A percentile compares a stretch with the other conserved stretches of the same genome.
Evolutionary conservation across 2,329 filamentous ascomycete species (phyloP).

Genomic region (Penicillium thymicola): DNA sequence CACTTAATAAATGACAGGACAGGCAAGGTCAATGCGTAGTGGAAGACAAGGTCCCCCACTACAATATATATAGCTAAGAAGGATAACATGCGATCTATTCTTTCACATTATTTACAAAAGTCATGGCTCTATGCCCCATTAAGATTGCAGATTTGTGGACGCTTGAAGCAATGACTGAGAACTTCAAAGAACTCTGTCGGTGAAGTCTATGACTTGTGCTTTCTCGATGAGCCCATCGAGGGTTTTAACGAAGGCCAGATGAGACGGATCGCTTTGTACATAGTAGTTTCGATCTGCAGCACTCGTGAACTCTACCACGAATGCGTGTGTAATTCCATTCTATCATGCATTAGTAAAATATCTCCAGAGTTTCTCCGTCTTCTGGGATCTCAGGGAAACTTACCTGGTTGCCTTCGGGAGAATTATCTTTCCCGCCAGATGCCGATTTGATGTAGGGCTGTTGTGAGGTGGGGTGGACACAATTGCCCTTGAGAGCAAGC

Average conservation of each 20-base stretch:
- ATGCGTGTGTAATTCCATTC: conserved; percentile 66
- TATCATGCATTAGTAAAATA: neutral
- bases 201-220: conserved; percentile 38
- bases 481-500: conserved; percentile 56
- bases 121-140: neutral
- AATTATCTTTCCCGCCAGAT: conserved; percentile 61
- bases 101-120: neutral
- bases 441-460: conserved; percentile 59
- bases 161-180: no score
- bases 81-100: neutral
- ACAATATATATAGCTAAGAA: neutral
- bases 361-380: neutral
- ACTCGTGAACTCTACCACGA: conserved; percentile 64
- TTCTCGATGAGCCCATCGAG: conserved; percentile 32
- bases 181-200: conserved; percentile 20
- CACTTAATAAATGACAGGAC: no score
- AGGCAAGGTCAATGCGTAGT: no score
- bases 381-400: conserved; percentile 7
- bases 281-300: conserved; percentile 67
- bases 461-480: conserved; percentile 57
- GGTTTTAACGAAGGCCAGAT: conserved; percentile 57
- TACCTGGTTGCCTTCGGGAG: conserved; percentile 60
- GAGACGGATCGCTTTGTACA: conserved; percentile 60
- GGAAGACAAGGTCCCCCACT: no score
- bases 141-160: neutral